Evolutionary conservation across 768 basidiomycete genomes (phyloP).

Genomic region (Xerocomellus intermedius): DNA sequence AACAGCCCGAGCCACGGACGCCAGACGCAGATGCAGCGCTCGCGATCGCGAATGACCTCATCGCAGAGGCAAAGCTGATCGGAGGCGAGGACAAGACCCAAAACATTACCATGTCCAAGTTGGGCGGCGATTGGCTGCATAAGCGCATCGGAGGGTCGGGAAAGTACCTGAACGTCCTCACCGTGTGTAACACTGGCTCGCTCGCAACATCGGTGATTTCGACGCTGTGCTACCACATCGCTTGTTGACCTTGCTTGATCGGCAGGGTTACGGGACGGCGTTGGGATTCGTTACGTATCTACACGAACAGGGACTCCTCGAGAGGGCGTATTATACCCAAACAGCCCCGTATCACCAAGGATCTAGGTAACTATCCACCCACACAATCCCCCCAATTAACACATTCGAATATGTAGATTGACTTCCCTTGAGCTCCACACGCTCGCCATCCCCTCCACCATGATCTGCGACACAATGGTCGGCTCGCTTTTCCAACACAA

Average conservation of each 20-base stretch:
- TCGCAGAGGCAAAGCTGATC: slow-evolving; percentile 71
- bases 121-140: slow-evolving; percentile 85
- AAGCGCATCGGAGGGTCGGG: slow-evolving; percentile 36
- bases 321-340: slow-evolving; percentile 89
- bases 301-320: slow-evolving; percentile 72
- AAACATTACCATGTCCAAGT: slow-evolving; percentile 80
- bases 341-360: slow-evolving; percentile 95
- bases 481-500: slow-evolving; percentile 91
- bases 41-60: slow-evolving; percentile 54
- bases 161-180: slow-evolving; percentile 72
- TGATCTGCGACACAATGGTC: slow-evolving; percentile 98
- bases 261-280: slow-evolving; percentile 94
- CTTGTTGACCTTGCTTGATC: slow-evolving; percentile 1
- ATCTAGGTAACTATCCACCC: slow-evolving; percentile 49
- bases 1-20: slow-evolving; percentile 11
- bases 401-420: slow-evolving; percentile 46
- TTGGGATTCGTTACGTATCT: slow-evolving; percentile 91
- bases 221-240: background rate
- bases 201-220: slow-evolving; percentile 80
- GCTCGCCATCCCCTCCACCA: slow-evolving; percentile 79
- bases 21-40: slow-evolving; percentile 37
- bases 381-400: background rate
- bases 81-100: slow-evolving; percentile 85
- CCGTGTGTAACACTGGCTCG: slow-evolving; percentile 97
- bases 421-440: slow-evolving; percentile 89